A percentile compares a stretch with the other conserved stretches of the same genome.
Conservation (phyloP, 306 rosid genomes). For the Nissolia schottii region DNA sequence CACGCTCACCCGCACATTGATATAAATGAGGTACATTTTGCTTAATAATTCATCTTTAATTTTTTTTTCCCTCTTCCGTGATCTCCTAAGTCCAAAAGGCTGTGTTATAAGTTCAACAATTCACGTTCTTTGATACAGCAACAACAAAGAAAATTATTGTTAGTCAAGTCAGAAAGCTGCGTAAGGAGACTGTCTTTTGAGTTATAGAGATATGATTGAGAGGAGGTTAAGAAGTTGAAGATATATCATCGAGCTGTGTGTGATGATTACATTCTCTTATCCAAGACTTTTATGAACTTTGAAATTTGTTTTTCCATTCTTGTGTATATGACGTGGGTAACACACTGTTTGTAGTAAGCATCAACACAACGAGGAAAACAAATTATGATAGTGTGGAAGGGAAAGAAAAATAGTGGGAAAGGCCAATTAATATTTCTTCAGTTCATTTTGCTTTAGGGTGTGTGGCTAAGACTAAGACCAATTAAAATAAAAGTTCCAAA, state of each 20-base stretch:
- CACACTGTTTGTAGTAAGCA: not conserved
- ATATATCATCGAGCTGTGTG: not conserved
- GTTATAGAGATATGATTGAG: not conserved
- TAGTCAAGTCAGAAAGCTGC: constrained; percentile 7
- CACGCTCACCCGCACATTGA: not conserved
- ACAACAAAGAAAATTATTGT: not conserved
- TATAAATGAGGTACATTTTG: not conserved
- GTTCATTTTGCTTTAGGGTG: not conserved
- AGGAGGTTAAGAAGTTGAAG: not conserved
- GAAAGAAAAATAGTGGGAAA: not conserved
- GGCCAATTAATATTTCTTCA: not conserved
- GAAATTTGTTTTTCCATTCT: not conserved
- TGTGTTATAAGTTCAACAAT: constrained; percentile 4
- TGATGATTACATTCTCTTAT: constrained; percentile 7
- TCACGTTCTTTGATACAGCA: not conserved
- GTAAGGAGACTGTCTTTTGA: not conserved
- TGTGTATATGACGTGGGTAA: not conserved
- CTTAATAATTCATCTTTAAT: not conserved
- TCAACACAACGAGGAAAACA: not conserved
- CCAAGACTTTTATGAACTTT: too few species aligned
- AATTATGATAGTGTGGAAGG: not conserved
- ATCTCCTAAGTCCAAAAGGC: constrained; percentile 16
- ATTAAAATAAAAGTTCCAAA: not conserved
- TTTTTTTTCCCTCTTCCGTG: not conserved
- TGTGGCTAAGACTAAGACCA: not conserved